These are phyloP conservation scores for Penicillium sp. DNA, from an alignment of 2,329 filamentous ascomycete genomes.

Conservation along the genomic window DNA sequence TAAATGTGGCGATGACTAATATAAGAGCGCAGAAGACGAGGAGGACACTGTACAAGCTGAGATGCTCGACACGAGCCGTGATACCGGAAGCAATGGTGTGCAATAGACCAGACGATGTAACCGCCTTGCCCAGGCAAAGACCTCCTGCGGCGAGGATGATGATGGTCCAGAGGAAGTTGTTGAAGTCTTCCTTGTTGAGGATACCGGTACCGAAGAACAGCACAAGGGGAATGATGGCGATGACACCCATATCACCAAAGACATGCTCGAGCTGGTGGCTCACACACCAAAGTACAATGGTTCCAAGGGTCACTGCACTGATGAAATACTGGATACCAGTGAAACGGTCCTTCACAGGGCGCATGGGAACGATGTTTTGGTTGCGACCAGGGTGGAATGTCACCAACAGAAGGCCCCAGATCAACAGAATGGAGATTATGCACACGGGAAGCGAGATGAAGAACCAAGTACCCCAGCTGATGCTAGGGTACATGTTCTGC, in stretches of 20 bases:
- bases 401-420: slow-evolving; percentile 82
- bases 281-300: slow-evolving; percentile 89
- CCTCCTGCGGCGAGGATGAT: slow-evolving; percentile 97
- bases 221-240: slow-evolving; percentile 93
- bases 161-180: slow-evolving; percentile 99
- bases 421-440: slow-evolving; percentile 80
- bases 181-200: slow-evolving; percentile 97
- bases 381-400: slow-evolving; percentile 84
- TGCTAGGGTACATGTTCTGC: slow-evolving; percentile 89
- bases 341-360: slow-evolving; percentile 84
- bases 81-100: slow-evolving; percentile 83
- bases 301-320: slow-evolving; percentile 74
- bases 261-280: slow-evolving; percentile 82
- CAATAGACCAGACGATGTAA: slow-evolving; percentile 87
- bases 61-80: slow-evolving; percentile 69
- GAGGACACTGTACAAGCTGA: slow-evolving; percentile 82
- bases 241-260: slow-evolving; percentile 97
- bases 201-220: slow-evolving; percentile 97
- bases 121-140: slow-evolving; percentile 86
- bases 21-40: slow-evolving; percentile 84
- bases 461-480: slow-evolving; percentile 96
- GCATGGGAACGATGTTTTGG: slow-evolving; percentile 87
- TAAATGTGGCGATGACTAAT: slow-evolving; percentile 92
- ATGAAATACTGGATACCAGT: slow-evolving; percentile 93
- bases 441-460: slow-evolving; percentile 93